Evolutionary conservation across 2,329 filamentous ascomycete species (phyloP), one percentile per base, ranked within the genome.

Genomic region (Penicillium olsonii): DNA sequence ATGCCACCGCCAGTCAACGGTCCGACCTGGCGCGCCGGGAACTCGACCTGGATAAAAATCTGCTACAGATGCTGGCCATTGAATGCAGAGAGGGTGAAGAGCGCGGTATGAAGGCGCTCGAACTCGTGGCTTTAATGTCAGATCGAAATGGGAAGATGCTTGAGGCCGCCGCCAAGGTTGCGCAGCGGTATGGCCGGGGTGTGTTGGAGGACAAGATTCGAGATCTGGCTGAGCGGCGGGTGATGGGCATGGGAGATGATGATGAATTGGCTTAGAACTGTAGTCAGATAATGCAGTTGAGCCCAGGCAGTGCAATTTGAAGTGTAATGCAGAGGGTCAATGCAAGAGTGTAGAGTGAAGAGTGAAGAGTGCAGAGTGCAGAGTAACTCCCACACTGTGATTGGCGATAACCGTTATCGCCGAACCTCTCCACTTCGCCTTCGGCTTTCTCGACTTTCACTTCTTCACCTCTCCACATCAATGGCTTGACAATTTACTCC

Each of bases 1-100:
- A 84, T 50, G 79, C 83, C 1, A 82, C 81, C 0, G 76, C 84
- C 44, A 72, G 80, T 6, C 87, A 92, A 67, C 85, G 87, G 45
- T 72, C 78, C 1, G 81, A 84, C 38, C 79, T 96, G 12, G 80
- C 83, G 12, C 79, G 84, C 33, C 80, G 90, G 47, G 89, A 95
- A 69, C 76, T 95, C 37, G 90, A 95, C 37, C 84, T 95, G 31
- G 92, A 99, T 75, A 96, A 96, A 75, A 84, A 87, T 37, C 77
- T 99, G 42, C 76, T 99, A 56, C 91, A 96, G 75, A 81, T 97
- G 68, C 78, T 99, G 65, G 92, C 90, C 2, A 77, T 87, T 6
- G 94, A 97, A 75, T 99, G 94, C 68, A 84, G 91, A 52, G 90
- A 94, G 59, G 90, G 91, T 37, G 94, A 99, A 69, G 92, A 97